These are phyloP conservation scores for Potentilla sterilis DNA, from an alignment of 306 rosid genomes.

Conservation along the genomic window DNA sequence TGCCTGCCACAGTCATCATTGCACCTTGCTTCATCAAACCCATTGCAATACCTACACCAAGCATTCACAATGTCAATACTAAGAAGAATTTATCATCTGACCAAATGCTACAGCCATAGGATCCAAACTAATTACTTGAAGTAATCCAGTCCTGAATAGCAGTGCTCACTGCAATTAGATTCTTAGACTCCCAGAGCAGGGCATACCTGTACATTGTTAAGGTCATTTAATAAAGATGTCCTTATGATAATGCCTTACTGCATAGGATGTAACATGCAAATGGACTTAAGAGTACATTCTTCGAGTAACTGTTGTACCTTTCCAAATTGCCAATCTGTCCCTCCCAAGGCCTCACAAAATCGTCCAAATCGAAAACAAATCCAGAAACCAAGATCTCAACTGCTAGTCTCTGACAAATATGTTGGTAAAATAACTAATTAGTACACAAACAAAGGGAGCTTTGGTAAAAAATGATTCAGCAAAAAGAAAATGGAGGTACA, in stretches of 20 bases:
- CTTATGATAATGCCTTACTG: slow-evolving; percentile 5
- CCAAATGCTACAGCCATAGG: slow-evolving; percentile 9
- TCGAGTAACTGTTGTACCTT: slow-evolving; percentile 44
- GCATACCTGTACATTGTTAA: slow-evolving; percentile 43
- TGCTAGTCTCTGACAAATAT: slow-evolving; percentile 61
- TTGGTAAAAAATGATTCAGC: not conserved
- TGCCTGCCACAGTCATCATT: slow-evolving; percentile 48
- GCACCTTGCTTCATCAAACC: slow-evolving; percentile 58
- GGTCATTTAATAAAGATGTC: slow-evolving; percentile 29
- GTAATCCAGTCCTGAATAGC: slow-evolving; percentile 59
- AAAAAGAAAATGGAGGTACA: not conserved
- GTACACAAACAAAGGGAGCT: not conserved
- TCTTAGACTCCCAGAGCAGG: slow-evolving; percentile 52
- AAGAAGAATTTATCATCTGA: slow-evolving; percentile 8
- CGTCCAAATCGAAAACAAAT: slow-evolving; percentile 66
- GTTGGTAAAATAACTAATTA: not conserved
- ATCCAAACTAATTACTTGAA: slow-evolving; percentile 40
- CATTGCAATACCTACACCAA: slow-evolving; percentile 37
- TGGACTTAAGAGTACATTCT: not conserved
- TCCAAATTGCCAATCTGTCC: slow-evolving; percentile 57
- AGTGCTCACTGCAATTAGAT: slow-evolving; percentile 56
- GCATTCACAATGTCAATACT: slow-evolving; percentile 16
- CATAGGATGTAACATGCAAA: not conserved
- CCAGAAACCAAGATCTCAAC: slow-evolving; percentile 86
- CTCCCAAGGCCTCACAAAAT: slow-evolving; percentile 86